Percentiles rank a stretch among this genome's conserved stretches.
phyloP scores from a whole-genome alignment of 768 basidiomycete species.

The Tremella fuciformis region DNA sequence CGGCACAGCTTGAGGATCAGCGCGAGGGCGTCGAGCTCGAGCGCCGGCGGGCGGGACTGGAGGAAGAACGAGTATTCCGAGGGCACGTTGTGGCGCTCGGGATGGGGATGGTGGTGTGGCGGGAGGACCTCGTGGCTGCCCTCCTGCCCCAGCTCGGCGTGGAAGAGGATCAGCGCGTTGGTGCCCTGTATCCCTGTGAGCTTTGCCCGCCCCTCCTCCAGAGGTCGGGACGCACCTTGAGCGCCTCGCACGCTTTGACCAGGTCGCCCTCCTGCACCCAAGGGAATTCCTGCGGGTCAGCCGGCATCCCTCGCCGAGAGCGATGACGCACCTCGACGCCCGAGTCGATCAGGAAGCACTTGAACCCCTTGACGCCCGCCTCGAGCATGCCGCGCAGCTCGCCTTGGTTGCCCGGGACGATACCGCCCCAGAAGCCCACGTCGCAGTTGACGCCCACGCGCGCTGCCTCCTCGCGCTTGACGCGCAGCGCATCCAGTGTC shows the following conservation, averaged over 20 bases:
- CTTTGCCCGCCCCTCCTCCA: too few species aligned
- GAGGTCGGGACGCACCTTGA: conserved; percentile 61
- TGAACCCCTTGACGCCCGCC: conserved; percentile 89
- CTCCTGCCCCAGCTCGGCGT: conserved; percentile 69
- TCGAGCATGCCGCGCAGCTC: conserved; percentile 72
- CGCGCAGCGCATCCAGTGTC: conserved; percentile 68
- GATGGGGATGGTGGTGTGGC: conserved; percentile 21
- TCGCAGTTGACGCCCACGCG: conserved; percentile 60
- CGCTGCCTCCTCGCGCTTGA: conserved; percentile 68
- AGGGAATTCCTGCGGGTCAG: conserved; percentile 74
- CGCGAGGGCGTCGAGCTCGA: conserved; percentile 78
- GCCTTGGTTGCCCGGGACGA: conserved; percentile 80
- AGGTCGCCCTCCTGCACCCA: conserved; percentile 72
- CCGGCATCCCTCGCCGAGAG: not conserved
- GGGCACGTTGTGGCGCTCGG: conserved; percentile 52
- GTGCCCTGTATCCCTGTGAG: conserved; percentile 57
- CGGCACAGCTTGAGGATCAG: conserved; percentile 68
- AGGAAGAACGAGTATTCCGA: conserved; percentile 76
- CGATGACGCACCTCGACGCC: conserved; percentile 73
- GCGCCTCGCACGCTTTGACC: conserved; percentile 64
- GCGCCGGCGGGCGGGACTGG: conserved; percentile 70
- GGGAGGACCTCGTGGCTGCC: not conserved
- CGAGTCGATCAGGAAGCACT: conserved; percentile 93
- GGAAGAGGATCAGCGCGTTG: conserved; percentile 76
- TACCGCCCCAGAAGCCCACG: conserved; percentile 92